These are phyloP conservation scores for Ophidiomyces ophidiicola DNA, from an alignment of 2,329 filamentous ascomycete genomes.

Conservation along the genomic window DNA sequence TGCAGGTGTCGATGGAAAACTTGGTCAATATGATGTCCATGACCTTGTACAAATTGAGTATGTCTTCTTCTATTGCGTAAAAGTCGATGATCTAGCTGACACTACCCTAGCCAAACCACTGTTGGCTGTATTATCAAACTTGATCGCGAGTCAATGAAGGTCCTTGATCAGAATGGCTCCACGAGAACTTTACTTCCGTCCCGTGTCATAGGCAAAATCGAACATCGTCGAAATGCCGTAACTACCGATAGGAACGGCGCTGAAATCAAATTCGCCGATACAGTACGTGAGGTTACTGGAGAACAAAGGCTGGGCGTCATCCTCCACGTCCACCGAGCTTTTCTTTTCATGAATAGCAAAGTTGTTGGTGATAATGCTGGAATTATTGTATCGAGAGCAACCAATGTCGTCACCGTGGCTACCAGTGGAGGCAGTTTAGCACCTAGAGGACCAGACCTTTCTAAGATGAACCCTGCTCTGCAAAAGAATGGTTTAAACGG, in stretches of 20 bases:
- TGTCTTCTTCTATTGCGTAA: conserved; percentile 21
- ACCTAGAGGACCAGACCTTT: conserved; percentile 59
- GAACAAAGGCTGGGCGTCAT: conserved; percentile 80
- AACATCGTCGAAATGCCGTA: conserved; percentile 68
- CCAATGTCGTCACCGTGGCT: conserved; percentile 79
- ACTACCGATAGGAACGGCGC: conserved; percentile 87
- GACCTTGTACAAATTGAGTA: conserved; percentile 88
- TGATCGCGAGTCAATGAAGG: conserved; percentile 78
- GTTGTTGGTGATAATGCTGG: conserved; percentile 75
- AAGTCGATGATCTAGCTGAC: background rate
- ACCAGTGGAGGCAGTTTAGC: conserved; percentile 75
- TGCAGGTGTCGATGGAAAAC: conserved; percentile 65
- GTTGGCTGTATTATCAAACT: conserved; percentile 92
- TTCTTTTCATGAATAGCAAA: conserved; percentile 77
- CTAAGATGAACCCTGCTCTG: conserved; percentile 82
- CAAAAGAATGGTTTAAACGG: conserved; percentile 53
- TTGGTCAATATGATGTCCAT: conserved; percentile 84
- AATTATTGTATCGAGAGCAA: conserved; percentile 75
- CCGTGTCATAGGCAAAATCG: conserved; percentile 80
- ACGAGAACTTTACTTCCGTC: conserved; percentile 74
- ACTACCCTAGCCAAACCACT: conserved; percentile 52
- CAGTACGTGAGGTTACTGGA: conserved; percentile 78
- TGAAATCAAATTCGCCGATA: conserved; percentile 83
- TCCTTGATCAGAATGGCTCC: conserved; percentile 82
- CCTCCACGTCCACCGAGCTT: conserved; percentile 87